phyloP scores from a whole-genome alignment of 2,329 filamentous ascomycete genomes.

The Fusarium sp. region DNA sequence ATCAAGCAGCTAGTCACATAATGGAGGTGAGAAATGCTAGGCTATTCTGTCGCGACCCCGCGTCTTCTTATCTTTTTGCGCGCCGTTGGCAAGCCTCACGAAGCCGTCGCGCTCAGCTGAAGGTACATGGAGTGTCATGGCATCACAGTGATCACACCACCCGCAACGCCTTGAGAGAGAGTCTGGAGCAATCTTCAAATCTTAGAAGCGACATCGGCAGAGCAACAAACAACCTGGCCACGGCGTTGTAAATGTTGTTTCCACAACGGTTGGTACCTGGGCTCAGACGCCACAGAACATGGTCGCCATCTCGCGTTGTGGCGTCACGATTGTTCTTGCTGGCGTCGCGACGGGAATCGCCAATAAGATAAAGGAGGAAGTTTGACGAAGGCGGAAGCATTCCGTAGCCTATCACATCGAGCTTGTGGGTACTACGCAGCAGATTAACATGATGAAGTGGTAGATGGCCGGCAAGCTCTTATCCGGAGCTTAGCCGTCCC shows the following conservation, averaged over 20 bases:
- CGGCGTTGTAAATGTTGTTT: not conserved
- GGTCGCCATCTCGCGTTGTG: too few species aligned
- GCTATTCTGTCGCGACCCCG: not conserved
- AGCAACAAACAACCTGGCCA: not conserved
- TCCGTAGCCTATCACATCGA: not conserved
- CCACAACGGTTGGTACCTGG: not conserved
- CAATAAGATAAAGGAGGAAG: not conserved
- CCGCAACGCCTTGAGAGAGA: not conserved
- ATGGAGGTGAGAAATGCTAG: not conserved
- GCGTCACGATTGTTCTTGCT: too few species aligned
- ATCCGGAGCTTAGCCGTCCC: not conserved
- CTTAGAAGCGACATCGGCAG: not conserved
- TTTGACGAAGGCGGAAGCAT: not conserved
- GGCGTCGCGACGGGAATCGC: not conserved
- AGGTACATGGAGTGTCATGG: not conserved
- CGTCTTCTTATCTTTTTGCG: not conserved
- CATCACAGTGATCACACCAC: not conserved
- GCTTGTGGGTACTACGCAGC: too few species aligned
- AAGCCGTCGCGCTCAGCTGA: not conserved
- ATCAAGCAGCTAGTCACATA: not conserved
- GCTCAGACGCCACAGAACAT: not conserved
- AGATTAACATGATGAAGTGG: not conserved
- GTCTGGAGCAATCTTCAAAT: not conserved
- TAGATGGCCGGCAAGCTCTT: fast-evolving
- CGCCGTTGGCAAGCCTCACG: not conserved